These are phyloP conservation scores for Lodderomyces pseudojiufengensis DNA, from an alignment of 1,139 yeast species.

Conservation along the genomic window DNA sequence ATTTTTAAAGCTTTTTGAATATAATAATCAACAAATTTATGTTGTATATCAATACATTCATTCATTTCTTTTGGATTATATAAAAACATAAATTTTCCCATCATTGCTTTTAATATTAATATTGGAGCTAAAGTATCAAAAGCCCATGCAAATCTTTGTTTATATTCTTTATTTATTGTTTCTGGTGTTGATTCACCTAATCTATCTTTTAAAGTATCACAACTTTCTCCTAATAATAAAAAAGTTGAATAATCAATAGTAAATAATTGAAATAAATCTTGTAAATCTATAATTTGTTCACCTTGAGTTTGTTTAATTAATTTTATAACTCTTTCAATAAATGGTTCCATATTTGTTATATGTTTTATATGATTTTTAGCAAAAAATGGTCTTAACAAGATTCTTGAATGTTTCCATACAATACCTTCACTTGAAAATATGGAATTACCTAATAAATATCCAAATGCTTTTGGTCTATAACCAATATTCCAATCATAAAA, in stretches of 20 bases:
- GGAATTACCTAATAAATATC: constrained; percentile 48
- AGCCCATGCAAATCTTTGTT: constrained; percentile 16
- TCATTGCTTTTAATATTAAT: constrained; percentile 25
- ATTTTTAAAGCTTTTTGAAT: constrained; percentile 26
- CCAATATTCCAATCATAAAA: constrained; percentile 48
- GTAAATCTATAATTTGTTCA: constrained; percentile 28
- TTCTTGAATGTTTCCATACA: constrained; percentile 52
- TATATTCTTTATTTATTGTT: constrained; percentile 4
- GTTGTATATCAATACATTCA: constrained; percentile 18
- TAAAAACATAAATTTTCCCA: constrained; percentile 23
- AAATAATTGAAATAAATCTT: constrained; percentile 29
- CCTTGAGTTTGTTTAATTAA: constrained; percentile 20
- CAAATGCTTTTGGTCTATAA: constrained; percentile 32
- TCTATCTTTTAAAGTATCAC: constrained; percentile 26
- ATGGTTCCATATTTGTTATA: constrained; percentile 39
- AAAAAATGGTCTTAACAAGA: constrained; percentile 53
- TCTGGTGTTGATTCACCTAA: constrained; percentile 6
- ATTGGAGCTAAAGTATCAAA: constrained; percentile 17
- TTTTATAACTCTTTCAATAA: constrained; percentile 31
- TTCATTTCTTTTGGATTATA: constrained; percentile 21
- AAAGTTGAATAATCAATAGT: constrained; percentile 40
- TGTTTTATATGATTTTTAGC: constrained; percentile 49
- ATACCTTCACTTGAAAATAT: constrained; percentile 51
- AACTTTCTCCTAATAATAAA: constrained; percentile 36
- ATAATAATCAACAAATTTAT: constrained; percentile 25